Evolutionary conservation across 371 early-diverging fungal genomes (phyloP).

Genomic region (Pancytospora philotis): DNA sequence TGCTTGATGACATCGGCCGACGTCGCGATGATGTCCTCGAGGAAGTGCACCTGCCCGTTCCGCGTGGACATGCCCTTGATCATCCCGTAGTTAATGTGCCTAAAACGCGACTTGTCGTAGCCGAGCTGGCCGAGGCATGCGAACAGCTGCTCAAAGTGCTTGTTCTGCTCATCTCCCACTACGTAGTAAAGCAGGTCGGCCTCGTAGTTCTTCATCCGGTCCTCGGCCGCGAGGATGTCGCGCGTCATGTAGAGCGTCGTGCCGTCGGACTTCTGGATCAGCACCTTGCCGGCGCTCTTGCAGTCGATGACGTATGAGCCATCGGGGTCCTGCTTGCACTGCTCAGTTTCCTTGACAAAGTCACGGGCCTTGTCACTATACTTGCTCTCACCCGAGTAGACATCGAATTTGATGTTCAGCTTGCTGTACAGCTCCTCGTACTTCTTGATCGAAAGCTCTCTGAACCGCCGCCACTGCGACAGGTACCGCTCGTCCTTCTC

Average conservation of each 20-base stretch:
- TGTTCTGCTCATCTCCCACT: slow-evolving; percentile 82
- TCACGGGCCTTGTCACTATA: slow-evolving; percentile 68
- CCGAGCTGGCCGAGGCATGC: slow-evolving; percentile 72
- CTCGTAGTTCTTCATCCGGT: slow-evolving; percentile 74
- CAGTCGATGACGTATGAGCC: slow-evolving; percentile 55
- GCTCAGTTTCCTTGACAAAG: slow-evolving; percentile 65
- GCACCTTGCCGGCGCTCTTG: slow-evolving; percentile 51
- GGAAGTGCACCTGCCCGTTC: slow-evolving; percentile 87
- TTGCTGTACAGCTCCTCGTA: slow-evolving; percentile 82
- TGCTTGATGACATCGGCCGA: slow-evolving; percentile 79
- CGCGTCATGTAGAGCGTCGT: slow-evolving; percentile 88
- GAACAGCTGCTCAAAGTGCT: slow-evolving; percentile 88
- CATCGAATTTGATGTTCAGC: slow-evolving; percentile 81
- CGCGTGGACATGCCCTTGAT: slow-evolving; percentile 87
- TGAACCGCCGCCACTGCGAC: slow-evolving; percentile 76
- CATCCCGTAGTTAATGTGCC: slow-evolving; percentile 90
- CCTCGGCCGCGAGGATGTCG: slow-evolving; percentile 89
- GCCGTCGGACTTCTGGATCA: slow-evolving; percentile 85
- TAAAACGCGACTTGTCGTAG: slow-evolving; percentile 66
- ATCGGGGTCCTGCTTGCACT: slow-evolving; percentile 56
- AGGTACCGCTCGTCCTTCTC: slow-evolving; percentile 71
- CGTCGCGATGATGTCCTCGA: slow-evolving; percentile 84
- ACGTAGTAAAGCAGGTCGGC: slow-evolving; percentile 89
- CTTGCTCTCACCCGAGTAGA: slow-evolving; percentile 93
- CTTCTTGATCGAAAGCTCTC: slow-evolving; percentile 78